A percentile compares a stretch with the other conserved stretches of the same genome.
Evolutionary conservation across 1,284 basidiomycete species (phyloP).

Genomic region (Ganoderma lucidum): DNA sequence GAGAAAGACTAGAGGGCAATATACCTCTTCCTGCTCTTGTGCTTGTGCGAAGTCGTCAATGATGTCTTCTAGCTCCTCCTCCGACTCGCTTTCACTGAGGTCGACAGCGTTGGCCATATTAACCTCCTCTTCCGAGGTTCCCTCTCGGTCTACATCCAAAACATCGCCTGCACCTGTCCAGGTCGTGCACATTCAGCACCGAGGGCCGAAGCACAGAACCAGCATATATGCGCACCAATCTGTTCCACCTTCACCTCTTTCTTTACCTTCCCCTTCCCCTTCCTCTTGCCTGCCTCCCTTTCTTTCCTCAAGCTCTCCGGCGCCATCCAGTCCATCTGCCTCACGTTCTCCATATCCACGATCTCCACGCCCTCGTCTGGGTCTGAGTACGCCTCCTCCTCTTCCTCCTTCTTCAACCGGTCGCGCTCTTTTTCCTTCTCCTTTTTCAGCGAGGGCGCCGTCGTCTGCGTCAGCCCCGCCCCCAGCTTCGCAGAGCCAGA

Average conservation of each 20-base stretch:
- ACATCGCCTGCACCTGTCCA: constrained; percentile 33
- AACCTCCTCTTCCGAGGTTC: constrained; percentile 45
- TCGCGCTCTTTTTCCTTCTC: constrained; percentile 42
- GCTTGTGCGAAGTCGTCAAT: constrained; percentile 79
- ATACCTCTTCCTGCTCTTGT: constrained; percentile 50
- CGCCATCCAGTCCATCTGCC: constrained; percentile 88
- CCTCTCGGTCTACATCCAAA: constrained; percentile 42
- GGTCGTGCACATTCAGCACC: neutral
- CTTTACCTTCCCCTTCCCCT: constrained; percentile 50
- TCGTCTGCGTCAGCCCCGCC: constrained; percentile 53
- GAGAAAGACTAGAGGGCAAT: constrained; percentile 6
- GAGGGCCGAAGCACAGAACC: neutral
- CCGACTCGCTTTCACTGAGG: constrained; percentile 86
- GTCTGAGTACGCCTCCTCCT: constrained; percentile 84
- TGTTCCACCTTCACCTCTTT: constrained; percentile 50
- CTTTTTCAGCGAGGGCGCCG: constrained; percentile 53
- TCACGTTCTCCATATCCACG: constrained; percentile 87
- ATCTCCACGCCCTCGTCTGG: constrained; percentile 89
- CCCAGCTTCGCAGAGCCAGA: constrained; percentile 51
- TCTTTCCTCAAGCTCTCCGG: constrained; percentile 80
- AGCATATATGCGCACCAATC: constrained; percentile 41
- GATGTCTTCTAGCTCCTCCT: constrained; percentile 87
- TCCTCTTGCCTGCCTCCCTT: constrained; percentile 51
- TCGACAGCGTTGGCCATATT: constrained; percentile 80
- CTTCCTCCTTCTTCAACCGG: constrained; percentile 45